Percentiles rank a stretch among this genome's conserved stretches.
Evolutionary conservation across 495 filamentous ascomycete genomes (phyloP).

Genomic region (Lophiostoma macrostomum): DNA sequence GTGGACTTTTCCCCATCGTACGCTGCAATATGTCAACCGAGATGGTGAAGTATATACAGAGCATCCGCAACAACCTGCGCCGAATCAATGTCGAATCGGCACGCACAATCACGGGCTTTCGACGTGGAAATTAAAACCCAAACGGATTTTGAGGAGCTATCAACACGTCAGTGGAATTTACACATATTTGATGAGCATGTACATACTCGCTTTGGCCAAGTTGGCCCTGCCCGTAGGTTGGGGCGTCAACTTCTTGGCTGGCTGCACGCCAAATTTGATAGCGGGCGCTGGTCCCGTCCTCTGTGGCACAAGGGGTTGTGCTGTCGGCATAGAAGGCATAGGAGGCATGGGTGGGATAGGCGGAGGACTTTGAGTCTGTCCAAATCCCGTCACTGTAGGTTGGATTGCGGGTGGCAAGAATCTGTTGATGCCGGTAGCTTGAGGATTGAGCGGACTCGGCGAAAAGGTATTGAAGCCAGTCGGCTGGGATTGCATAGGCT

Average conservation of each 20-base stretch:
- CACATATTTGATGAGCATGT: neutral
- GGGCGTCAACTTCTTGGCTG: slow-evolving; percentile 72
- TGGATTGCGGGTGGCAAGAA: slow-evolving; percentile 47
- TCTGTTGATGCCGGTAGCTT: slow-evolving; percentile 53
- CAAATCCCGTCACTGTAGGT: slow-evolving; percentile 52
- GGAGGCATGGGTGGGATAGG: slow-evolving; percentile 42
- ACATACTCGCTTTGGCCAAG: slow-evolving; percentile 91
- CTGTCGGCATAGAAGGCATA: slow-evolving; percentile 48
- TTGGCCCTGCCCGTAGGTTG: slow-evolving; percentile 94
- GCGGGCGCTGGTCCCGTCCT: slow-evolving; percentile 92
- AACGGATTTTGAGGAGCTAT: slow-evolving; percentile 89
- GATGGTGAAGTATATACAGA: slow-evolving; percentile 9
- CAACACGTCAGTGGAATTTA: slow-evolving; percentile 17
- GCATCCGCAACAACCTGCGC: neutral
- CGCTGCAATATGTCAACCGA: too few species aligned
- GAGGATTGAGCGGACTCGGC: slow-evolving; percentile 43
- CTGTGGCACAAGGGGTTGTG: slow-evolving; percentile 69
- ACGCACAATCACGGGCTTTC: too few species aligned
- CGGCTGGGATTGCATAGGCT: slow-evolving; percentile 49
- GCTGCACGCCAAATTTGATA: slow-evolving; percentile 78
- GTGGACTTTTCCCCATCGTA: neutral
- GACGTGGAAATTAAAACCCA: slow-evolving; percentile 68
- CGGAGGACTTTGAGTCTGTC: slow-evolving; percentile 19
- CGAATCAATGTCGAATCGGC: too few species aligned
- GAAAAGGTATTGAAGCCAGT: slow-evolving; percentile 45